Evolutionary conservation across 2,329 filamentous ascomycete species (phyloP).

Genomic region (Penicillium sp.): DNA sequence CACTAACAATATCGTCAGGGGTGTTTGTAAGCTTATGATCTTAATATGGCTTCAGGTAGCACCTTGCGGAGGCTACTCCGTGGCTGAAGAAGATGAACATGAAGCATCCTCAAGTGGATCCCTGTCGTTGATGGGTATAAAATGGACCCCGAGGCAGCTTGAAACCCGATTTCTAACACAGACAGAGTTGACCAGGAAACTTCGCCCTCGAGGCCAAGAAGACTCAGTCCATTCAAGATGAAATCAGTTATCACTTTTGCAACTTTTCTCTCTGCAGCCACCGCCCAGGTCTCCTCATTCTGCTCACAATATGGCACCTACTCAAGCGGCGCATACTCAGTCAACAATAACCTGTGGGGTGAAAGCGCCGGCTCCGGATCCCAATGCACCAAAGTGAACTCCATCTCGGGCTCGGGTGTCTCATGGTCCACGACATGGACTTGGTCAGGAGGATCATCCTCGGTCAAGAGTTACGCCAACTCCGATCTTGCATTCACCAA

Average conservation of each 20-base stretch:
- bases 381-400: conserved; percentile 44
- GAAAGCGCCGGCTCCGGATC: conserved; percentile 33
- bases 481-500: conserved; percentile 34
- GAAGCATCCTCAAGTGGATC: background rate
- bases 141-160: background rate
- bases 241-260: background rate
- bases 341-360: conserved; percentile 56
- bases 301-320: conserved; percentile 38
- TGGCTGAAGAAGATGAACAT: background rate
- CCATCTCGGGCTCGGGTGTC: conserved; percentile 28
- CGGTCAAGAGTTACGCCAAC: conserved; percentile 49
- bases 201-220: background rate
- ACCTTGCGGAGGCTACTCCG: background rate
- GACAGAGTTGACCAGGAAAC: background rate
- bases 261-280: background rate
- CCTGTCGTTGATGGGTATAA: background rate
- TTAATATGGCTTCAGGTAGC: background rate
- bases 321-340: conserved; percentile 40
- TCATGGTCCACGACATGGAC: conserved; percentile 47
- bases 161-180: background rate
- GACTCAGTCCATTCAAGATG: background rate
- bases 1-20: background rate
- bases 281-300: background rate
- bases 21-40: background rate
- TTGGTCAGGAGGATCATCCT: conserved; percentile 39